Evolutionary conservation across 495 filamentous ascomycete genomes (phyloP), one percentile per base, ranked within the genome.

Genomic region (Talaromyces stipitatus): DNA sequence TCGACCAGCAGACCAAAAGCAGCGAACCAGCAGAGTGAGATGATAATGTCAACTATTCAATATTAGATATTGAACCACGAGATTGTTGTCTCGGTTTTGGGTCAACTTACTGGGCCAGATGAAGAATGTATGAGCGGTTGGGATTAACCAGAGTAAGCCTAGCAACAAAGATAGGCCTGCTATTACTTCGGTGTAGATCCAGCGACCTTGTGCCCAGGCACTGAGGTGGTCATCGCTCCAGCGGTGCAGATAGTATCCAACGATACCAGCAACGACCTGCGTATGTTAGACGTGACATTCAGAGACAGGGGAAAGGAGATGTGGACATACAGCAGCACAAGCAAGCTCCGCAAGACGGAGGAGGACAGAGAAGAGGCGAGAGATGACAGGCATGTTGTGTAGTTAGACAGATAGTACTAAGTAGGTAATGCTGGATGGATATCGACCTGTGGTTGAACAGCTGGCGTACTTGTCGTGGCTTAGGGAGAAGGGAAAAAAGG

Each of bases 1-100:
- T 85, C 72, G 48, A 87, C 83, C 12, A 84, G 61, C 8, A 86
- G 70, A 56, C 83, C 85, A 58, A 86, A 86, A 20, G 78, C 78
- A 11, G 81, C 80, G 58, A 85, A 86, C 85, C 85, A 88, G 51
- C 75, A 71, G 20, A 85, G 63, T 22, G 77, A 80, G 48, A 88
- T 74, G 56, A 85, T 29, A 45, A 86, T 36, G 60, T 88, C 85
- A 61, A 80, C 72, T 75, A 29, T 18, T 26, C 55, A 30, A 56
- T 54, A 48, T 20, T 9, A 10, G 38, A 1, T 54, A 48, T 20
- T 9, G 10, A 32, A 1, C 4, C 36, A 41, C 36, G 4, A 1
- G 2, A 3, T 9, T 38, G 10, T 38, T 4, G 14, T 38, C 0
- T 0, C 33, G 16, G 4, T 18, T 9, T 16, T 5, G 16, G 28